Conservation (phyloP, 805 yeast genomes). For the Saturnispora besseyi region DNA sequence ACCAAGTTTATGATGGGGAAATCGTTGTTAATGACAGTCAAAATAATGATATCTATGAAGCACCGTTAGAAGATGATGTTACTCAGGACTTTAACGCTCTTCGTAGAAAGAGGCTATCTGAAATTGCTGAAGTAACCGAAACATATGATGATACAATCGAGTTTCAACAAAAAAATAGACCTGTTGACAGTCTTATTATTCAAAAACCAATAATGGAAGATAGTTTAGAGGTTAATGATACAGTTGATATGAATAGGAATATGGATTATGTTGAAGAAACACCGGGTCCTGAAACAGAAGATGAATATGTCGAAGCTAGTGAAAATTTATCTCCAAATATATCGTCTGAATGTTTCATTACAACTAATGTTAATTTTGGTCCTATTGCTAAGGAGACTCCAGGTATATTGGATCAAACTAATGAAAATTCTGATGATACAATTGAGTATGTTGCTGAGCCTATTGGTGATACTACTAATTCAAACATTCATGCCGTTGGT, state of each 20-base stretch:
- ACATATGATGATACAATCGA: conserved; percentile 9
- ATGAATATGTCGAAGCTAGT: conserved; percentile 8
- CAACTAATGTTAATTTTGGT: background rate
- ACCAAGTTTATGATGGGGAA: conserved; percentile 1
- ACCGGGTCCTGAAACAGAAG: conserved; percentile 5
- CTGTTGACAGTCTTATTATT: background rate
- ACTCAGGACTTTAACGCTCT: conserved; percentile 1
- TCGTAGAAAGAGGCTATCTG: conserved; percentile 10
- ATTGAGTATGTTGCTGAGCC: background rate
- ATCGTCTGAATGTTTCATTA: background rate
- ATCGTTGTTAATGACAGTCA: background rate
- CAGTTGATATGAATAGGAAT: background rate
- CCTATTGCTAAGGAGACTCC: background rate
- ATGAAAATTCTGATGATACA: background rate
- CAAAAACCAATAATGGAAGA: background rate
- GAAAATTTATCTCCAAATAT: background rate
- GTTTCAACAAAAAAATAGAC: background rate
- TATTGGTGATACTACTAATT: background rate
- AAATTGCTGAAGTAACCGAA: conserved; percentile 14
- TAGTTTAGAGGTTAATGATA: background rate
- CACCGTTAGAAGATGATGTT: conserved; percentile 1
- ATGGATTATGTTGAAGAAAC: background rate
- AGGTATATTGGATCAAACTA: background rate
- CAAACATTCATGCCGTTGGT: background rate
- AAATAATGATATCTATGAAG: conserved; percentile 4